Evolutionary conservation across 106 monocot species (phyloP).

Genomic region (Gastrodia elata): DNA sequence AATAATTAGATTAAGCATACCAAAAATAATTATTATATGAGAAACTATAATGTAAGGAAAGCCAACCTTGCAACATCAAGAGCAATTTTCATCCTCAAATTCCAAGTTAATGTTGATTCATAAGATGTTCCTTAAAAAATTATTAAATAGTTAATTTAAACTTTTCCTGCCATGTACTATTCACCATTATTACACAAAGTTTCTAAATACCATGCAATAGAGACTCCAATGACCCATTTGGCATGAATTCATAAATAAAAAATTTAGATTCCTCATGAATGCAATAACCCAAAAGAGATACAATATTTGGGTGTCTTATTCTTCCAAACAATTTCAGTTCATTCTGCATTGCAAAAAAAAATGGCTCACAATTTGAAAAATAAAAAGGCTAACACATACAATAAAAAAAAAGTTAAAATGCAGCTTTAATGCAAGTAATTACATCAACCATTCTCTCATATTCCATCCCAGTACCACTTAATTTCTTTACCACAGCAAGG

Average conservation of each 20-base stretch:
- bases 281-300: constrained; percentile 77
- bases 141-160: background rate
- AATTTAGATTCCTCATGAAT: constrained; percentile 47
- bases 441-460: constrained; percentile 80
- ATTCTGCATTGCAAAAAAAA: constrained; percentile 37
- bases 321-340: constrained; percentile 73
- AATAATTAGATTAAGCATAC: background rate
- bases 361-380: background rate
- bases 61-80: constrained; percentile 85
- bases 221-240: constrained; percentile 74
- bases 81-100: constrained; percentile 93
- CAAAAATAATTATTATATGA: background rate
- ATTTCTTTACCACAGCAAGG: constrained; percentile 72
- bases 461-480: constrained; percentile 38
- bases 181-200: background rate
- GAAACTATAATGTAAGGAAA: background rate
- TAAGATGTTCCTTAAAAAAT: constrained; percentile 49
- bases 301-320: constrained; percentile 79
- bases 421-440: background rate
- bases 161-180: background rate
- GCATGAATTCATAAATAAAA: constrained; percentile 83
- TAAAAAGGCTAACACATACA: background rate
- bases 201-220: constrained; percentile 68
- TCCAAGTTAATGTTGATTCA: constrained; percentile 68
- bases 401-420: background rate